Base-by-base conservation (phyloP, 2,329 filamentous ascomycete genomes). In the Trichothecium sympodiale region DNA sequence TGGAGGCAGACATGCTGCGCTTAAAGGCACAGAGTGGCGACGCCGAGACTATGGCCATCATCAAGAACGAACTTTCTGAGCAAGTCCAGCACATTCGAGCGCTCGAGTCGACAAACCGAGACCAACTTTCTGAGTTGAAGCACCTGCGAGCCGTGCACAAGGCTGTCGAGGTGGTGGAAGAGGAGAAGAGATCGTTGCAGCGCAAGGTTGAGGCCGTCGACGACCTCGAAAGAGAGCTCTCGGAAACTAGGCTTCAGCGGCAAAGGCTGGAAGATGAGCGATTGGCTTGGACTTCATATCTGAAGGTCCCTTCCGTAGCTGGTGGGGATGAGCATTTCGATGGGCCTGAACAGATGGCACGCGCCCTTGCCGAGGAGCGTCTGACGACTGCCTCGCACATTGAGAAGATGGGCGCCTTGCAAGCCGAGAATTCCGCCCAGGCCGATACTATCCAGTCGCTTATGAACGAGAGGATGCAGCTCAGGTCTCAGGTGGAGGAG, bases 151-250 rank as follows among this genome's bases (percentile, higher is more conserved):
- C 87, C 45, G 62, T 81, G 4, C 80, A 87, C 54, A 89, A 84
- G 59, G 85, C 83, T n/a, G 80, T 94, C 2, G 85, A 94, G 51
- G 74, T 98, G 3, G 83, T 96, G 0, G 87, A 98, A 53, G 91
- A 98, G 55, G 87, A 98, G 62, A 96, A 96, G 65, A 71, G 84
- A 42, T 75, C 77, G 0, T 62, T 98, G 16, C 81, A 91, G 55
- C 77, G 79, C 23, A 85, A 78, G 50, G 56, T 98, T 2, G 77
- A 85, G 41, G 67, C 81, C 27, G 80, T 89, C 56, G 77, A 84
- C 38, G 68, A 74, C 10, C 51, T 94, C 8, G 77, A 91, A 49
- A 67, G 74, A 18, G 83, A 95, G 51, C 66, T 96, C 10, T 70
- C 75, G 8, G 89, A 94, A 53, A 74, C 82, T 15, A 74, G 83